Conservation (phyloP, 2,329 filamentous ascomycete genomes). For the Neofusicoccum laricinum region DNA sequence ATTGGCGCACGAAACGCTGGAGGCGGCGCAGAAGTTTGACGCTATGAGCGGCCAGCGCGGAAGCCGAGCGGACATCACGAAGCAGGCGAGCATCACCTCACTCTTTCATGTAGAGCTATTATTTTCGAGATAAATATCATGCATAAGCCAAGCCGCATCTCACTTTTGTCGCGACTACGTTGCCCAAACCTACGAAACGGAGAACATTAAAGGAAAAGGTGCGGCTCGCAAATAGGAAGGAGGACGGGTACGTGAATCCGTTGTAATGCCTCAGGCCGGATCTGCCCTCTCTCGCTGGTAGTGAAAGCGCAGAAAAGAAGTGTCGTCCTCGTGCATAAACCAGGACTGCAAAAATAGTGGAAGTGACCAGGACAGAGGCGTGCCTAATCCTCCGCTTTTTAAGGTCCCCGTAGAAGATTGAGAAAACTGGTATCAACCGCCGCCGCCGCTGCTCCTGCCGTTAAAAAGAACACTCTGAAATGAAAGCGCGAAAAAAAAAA, state of each 20-base stretch:
- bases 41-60: background rate
- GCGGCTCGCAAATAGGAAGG: background rate
- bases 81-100: background rate
- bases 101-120: slow-evolving; percentile 1
- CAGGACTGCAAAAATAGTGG: slow-evolving; percentile 10
- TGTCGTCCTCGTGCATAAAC: slow-evolving; percentile 16
- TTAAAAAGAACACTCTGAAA: slow-evolving; percentile 5
- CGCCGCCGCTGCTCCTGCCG: slow-evolving; percentile 12
- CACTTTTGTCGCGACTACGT: slow-evolving; percentile 15
- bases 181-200: slow-evolving; percentile 13
- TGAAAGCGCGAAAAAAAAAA: slow-evolving; percentile 8
- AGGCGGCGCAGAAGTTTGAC: background rate
- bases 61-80: background rate
- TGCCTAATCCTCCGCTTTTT: slow-evolving; percentile 12
- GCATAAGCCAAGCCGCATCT: slow-evolving; percentile 14
- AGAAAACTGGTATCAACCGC: slow-evolving; percentile 17
- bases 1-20: background rate
- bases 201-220: slow-evolving; percentile 15
- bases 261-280: slow-evolving; percentile 9
- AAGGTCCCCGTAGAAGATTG: slow-evolving; percentile 8
- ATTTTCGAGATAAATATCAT: slow-evolving; percentile 14
- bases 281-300: slow-evolving; percentile 5
- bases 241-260: slow-evolving; percentile 9
- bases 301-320: slow-evolving; percentile 12
- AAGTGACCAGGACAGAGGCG: slow-evolving; percentile 15